phyloP scores from a whole-genome alignment of 2,329 filamentous ascomycete genomes.

The Podosphaera xanthii region DNA sequence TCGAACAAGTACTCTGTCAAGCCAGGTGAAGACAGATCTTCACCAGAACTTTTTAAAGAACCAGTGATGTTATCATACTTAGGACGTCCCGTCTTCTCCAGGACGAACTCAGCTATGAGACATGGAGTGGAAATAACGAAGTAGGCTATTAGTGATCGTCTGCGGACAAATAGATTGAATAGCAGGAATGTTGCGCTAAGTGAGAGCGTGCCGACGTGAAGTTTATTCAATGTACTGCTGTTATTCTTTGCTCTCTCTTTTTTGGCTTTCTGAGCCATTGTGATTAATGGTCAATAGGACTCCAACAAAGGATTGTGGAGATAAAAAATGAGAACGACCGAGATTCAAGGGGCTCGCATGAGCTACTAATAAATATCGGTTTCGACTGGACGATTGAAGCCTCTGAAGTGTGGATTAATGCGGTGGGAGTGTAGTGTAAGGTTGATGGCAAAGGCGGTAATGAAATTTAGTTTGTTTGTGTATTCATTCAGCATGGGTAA shows the following conservation, averaged over 20 bases:
- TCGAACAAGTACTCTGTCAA: conserved; percentile 98
- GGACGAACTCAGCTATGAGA: conserved; percentile 58
- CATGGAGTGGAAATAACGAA: conserved; percentile 49
- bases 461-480: no score
- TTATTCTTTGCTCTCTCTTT: conserved; percentile 53
- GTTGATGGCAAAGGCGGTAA: no score
- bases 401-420: no score
- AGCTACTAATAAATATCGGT: no score
- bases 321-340: no score
- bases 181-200: conserved; percentile 57
- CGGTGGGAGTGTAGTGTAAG: no score
- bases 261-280: conserved; percentile 17
- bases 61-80: conserved; percentile 32
- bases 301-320: no score
- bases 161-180: conserved; percentile 37
- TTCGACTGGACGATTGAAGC: no score
- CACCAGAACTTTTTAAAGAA: conserved; percentile 46
- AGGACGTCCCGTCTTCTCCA: conserved; percentile 69
- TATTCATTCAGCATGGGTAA: no score
- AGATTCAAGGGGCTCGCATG: no score
- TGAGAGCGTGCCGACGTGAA: conserved; percentile 51
- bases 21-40: conserved; percentile 70
- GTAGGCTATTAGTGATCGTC: conserved; percentile 46
- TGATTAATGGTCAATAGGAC: no score
- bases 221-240: conserved; percentile 49